Evolutionary conservation across 345 rosid species (phyloP), one percentile per base, ranked within the genome.

Genomic region (Dovyalis caffra): DNA sequence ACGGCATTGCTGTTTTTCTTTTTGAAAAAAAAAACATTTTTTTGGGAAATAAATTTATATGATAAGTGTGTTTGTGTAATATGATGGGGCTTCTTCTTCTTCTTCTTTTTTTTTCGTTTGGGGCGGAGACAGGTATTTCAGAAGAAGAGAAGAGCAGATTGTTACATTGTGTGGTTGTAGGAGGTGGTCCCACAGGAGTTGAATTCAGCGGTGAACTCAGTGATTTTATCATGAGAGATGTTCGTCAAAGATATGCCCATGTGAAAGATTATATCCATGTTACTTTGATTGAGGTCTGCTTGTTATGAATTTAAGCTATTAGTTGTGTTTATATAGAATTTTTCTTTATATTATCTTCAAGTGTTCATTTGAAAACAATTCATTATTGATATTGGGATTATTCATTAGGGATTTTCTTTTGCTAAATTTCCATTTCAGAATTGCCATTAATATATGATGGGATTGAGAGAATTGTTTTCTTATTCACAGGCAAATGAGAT

Each of bases 131-230:
- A 92, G 97, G 97, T 25, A 70, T 90, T 78, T 77, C 92, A 6
- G 92, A 88, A 73, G 89, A 87, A 69, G 99, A 95, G 87, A 95
- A 90, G 83, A 71, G 84, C 69, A 90, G 98, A 81, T 80, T 93
- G 76, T 82, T 93, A 49, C 98, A 91, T 72, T 93, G 97, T 76
- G 96, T 95, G 74, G 98, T 95, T 58, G 99, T 95, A 5, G 99
- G 99, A 80, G 99, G 97, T 74, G 98, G 98, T 70, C 98, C 99
- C 2, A 95, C 99, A 0, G 98, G 99, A 35, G 98, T 95, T 34
- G 99, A 93, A 87, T 95, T 95, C 81, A 95, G 98, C 32, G 99
- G 99, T 60, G 98, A 95, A 76, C 88, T 93, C 40, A 91, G 99
- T 83, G 99, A 95, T 77, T 95, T 95, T 75, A 93, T 95, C 62